Percentiles rank a stretch among this genome's conserved stretches.
phyloP scores from a whole-genome alignment of 2,329 filamentous ascomycete species.

The Podosphaera fusca region DNA sequence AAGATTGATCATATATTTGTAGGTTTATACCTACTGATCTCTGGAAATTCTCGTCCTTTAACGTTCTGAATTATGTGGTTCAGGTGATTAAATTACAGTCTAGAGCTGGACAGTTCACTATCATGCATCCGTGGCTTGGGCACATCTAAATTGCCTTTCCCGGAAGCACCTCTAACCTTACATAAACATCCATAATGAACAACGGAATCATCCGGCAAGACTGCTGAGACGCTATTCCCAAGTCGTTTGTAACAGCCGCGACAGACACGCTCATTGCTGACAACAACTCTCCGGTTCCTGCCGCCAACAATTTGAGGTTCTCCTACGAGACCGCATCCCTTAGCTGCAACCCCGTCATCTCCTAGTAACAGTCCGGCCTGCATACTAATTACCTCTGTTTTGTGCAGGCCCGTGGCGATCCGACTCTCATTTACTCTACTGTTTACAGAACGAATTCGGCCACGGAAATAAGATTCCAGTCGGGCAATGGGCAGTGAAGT shows the following conservation, averaged over 20 bases:
- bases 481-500: conserved; percentile 53
- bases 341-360: conserved; percentile 20
- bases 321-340: conserved; percentile 22
- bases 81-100: background rate
- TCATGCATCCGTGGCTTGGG: background rate
- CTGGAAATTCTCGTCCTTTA: too few relatives aligned
- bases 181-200: conserved; percentile 63
- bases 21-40: too few relatives aligned
- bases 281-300: conserved; percentile 46
- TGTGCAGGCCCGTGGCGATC: conserved; percentile 53
- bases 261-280: conserved; percentile 75
- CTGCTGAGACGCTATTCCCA: conserved; percentile 73
- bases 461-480: conserved; percentile 76
- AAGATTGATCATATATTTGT: too few relatives aligned
- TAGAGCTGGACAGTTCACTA: background rate
- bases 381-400: conserved; percentile 54
- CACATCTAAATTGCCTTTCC: background rate
- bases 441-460: conserved; percentile 70
- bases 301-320: conserved; percentile 18
- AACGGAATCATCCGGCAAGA: conserved; percentile 61
- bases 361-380: conserved; percentile 56
- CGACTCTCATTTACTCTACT: conserved; percentile 59
- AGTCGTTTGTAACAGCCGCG: conserved; percentile 83
- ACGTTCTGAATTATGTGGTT: background rate
- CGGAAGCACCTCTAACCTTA: conserved; percentile 14